These are phyloP conservation scores for Excoecaria agallocha DNA, from an alignment of 345 rosid genomes.

Conservation along the genomic window DNA sequence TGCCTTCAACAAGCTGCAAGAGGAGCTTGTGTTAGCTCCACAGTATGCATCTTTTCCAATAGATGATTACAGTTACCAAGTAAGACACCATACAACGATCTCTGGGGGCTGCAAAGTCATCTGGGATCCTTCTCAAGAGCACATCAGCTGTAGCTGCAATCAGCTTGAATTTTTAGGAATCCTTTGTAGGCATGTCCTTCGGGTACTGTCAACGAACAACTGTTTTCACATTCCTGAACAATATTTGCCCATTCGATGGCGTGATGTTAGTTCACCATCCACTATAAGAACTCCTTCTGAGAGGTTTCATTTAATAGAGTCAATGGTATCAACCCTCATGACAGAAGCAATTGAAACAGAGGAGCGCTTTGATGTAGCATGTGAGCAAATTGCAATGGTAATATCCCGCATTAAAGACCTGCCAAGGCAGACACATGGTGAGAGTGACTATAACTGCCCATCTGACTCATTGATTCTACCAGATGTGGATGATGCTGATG, in stretches of 20 bases:
- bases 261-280: constrained; percentile 18
- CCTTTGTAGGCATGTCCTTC: constrained; percentile 59
- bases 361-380: constrained; percentile 54
- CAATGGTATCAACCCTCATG: constrained; percentile 47
- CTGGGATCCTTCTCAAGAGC: constrained; percentile 50
- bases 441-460: constrained; percentile 36
- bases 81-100: constrained; percentile 49
- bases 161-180: constrained; percentile 55
- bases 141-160: constrained; percentile 54
- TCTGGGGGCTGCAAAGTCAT: constrained; percentile 49
- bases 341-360: constrained; percentile 49
- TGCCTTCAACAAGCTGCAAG: constrained; percentile 55
- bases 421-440: constrained; percentile 33
- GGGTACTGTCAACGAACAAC: constrained; percentile 53
- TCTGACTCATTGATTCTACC: constrained; percentile 46
- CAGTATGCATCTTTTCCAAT: constrained; percentile 52
- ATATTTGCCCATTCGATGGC: constrained; percentile 47
- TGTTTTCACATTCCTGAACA: constrained; percentile 61
- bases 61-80: constrained; percentile 50
- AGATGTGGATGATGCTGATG: constrained; percentile 49
- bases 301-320: constrained; percentile 46
- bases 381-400: constrained; percentile 43
- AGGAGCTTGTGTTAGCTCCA: constrained; percentile 59
- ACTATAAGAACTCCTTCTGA: constrained; percentile 28
- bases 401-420: constrained; percentile 41